Conservation (phyloP, 1,139 yeast genomes). For the Kodamaea plutei region DNA sequence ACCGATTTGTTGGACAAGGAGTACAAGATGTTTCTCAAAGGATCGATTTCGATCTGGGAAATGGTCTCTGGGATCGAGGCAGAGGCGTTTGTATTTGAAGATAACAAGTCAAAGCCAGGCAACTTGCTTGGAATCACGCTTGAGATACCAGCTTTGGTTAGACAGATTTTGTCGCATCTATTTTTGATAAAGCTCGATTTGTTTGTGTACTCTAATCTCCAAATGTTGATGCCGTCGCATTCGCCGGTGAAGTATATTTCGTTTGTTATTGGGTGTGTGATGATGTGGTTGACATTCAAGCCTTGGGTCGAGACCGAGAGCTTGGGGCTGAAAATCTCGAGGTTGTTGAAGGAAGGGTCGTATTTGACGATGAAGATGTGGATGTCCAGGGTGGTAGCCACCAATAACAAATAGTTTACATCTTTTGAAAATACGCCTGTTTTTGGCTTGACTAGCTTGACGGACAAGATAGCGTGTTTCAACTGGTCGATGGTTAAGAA, state of each 20-base stretch:
- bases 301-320: conserved; percentile 80
- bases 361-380: conserved; percentile 73
- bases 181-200: conserved; percentile 86
- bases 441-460: conserved; percentile 75
- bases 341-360: conserved; percentile 43
- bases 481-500: conserved; percentile 81
- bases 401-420: conserved; percentile 66
- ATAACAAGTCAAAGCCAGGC: conserved; percentile 42
- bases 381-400: conserved; percentile 78
- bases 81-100: conserved; percentile 11
- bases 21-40: conserved; percentile 71
- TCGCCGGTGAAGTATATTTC: conserved; percentile 81
- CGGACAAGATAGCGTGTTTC: conserved; percentile 71
- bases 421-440: conserved; percentile 74
- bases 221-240: conserved; percentile 72
- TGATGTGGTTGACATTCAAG: conserved; percentile 61
- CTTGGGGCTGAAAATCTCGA: conserved; percentile 79
- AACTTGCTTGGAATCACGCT: conserved; percentile 52
- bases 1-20: conserved; percentile 79
- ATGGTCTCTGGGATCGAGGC: conserved; percentile 49
- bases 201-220: conserved; percentile 86
- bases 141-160: conserved; percentile 65
- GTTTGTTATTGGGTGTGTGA: conserved; percentile 58
- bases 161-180: conserved; percentile 76
- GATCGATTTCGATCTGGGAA: conserved; percentile 66